Evolutionary conservation across 306 rosid genomes (phyloP).

Genomic region (Quercus berberidifolia): DNA sequence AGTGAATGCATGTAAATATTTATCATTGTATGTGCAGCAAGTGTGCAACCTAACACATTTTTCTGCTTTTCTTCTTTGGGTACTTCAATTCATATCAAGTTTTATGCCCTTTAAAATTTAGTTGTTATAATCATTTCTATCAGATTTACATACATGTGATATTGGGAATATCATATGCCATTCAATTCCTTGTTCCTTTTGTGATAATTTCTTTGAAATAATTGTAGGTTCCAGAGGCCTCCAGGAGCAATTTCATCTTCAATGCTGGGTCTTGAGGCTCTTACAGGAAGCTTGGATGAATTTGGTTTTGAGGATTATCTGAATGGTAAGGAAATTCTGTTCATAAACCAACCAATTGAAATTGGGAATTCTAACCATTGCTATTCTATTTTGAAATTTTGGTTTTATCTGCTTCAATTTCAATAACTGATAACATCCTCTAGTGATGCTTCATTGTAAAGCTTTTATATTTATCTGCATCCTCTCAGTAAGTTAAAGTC

Average conservation of each 20-base stretch:
- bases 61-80: background rate
- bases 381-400: background rate
- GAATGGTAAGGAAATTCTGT: constrained; percentile 50
- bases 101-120: background rate
- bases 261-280: constrained; percentile 71
- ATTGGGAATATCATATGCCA: too few species aligned
- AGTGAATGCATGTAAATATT: background rate
- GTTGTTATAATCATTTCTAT: background rate
- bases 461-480: background rate
- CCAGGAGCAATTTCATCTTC: constrained; percentile 65
- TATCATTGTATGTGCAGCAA: background rate
- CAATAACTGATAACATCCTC: background rate
- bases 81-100: background rate
- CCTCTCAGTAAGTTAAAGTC: background rate
- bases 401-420: background rate
- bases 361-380: background rate
- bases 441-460: background rate
- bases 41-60: background rate
- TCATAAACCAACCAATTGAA: background rate
- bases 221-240: constrained; percentile 77
- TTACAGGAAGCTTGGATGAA: constrained; percentile 64
- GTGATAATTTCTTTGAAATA: background rate
- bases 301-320: constrained; percentile 79
- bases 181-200: background rate
- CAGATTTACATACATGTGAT: background rate